These are phyloP conservation scores for Kurtzmaniella quercitrusa DNA, from an alignment of 1,139 yeast genomes.

Conservation along the genomic window DNA sequence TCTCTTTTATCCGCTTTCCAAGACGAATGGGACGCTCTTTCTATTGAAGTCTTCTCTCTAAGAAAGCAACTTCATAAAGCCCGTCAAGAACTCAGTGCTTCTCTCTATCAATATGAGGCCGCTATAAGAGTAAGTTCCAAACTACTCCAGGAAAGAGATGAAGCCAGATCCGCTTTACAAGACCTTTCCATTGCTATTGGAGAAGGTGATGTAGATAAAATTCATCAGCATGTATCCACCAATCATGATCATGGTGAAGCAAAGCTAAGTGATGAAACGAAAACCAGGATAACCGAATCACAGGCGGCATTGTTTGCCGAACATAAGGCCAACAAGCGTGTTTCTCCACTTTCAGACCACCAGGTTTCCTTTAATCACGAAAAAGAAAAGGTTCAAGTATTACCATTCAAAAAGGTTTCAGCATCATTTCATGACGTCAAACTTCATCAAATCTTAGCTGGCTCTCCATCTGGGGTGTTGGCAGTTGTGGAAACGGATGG, in stretches of 20 bases:
- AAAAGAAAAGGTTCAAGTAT: conserved; percentile 1
- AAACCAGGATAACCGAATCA: background rate
- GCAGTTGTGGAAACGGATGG: conserved; percentile 14
- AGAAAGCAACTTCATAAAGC: conserved; percentile 67
- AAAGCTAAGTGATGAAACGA: conserved; percentile 10
- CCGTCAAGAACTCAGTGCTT: conserved; percentile 68
- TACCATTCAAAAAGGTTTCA: conserved; percentile 14
- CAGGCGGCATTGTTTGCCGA: background rate
- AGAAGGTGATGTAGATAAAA: conserved; percentile 11
- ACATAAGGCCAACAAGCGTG: background rate
- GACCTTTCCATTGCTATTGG: conserved; percentile 36
- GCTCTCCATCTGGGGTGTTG: conserved; percentile 20
- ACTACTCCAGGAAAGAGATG: conserved; percentile 71
- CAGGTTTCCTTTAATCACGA: background rate
- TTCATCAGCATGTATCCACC: background rate
- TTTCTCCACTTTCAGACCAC: background rate
- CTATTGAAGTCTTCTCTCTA: conserved; percentile 73
- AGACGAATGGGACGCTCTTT: conserved; percentile 86
- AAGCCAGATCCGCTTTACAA: conserved; percentile 56
- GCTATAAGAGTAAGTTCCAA: conserved; percentile 82
- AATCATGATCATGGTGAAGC: conserved; percentile 1
- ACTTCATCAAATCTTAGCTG: conserved; percentile 15
- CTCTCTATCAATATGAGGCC: conserved; percentile 84
- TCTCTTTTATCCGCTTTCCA: conserved; percentile 70
- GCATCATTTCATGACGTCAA: conserved; percentile 11